A percentile compares a stretch with the other conserved stretches of the same genome.
These are phyloP conservation scores for Nicotiana knightiana DNA, from an alignment of 257 asterid genomes.

Conservation along the genomic window DNA sequence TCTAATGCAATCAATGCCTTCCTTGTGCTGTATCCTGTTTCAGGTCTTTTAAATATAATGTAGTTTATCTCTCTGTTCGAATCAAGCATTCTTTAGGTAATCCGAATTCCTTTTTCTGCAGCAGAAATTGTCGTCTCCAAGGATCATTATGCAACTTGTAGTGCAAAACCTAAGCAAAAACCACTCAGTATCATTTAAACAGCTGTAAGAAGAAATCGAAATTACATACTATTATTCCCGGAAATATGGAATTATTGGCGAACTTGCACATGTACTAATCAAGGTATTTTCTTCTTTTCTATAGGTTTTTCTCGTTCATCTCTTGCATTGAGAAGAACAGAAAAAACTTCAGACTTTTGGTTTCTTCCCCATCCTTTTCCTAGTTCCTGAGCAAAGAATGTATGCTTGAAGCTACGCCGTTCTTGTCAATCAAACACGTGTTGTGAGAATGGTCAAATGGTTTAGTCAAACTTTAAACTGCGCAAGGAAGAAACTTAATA, in stretches of 20 bases:
- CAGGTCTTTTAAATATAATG: neutral
- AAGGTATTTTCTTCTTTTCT: too few species aligned
- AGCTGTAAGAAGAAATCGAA: too few species aligned
- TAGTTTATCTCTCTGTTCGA: conserved; percentile 16
- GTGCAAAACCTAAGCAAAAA: conserved; percentile 61
- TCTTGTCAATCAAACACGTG: neutral
- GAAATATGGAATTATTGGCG: neutral
- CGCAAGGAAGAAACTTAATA: neutral
- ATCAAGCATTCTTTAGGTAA: conserved; percentile 63
- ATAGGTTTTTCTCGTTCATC: too few species aligned
- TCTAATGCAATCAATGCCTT: neutral
- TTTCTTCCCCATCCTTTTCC: too few species aligned
- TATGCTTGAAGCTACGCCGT: neutral
- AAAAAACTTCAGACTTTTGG: too few species aligned
- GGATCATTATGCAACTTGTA: conserved; percentile 85
- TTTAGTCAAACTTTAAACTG: neutral
- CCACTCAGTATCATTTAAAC: neutral
- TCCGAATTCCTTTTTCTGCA: conserved; percentile 46
- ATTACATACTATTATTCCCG: neutral
- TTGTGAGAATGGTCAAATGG: neutral
- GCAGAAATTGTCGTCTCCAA: conserved; percentile 51
- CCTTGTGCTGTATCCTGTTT: conserved; percentile 9
- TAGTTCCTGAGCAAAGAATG: neutral
- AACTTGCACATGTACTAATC: too few species aligned
- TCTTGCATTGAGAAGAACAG: too few species aligned